Percentiles rank a stretch among this genome's conserved stretches.
phyloP scores from a whole-genome alignment of 2,329 filamentous ascomycete genomes.

The Phialocephala subalpina region DNA sequence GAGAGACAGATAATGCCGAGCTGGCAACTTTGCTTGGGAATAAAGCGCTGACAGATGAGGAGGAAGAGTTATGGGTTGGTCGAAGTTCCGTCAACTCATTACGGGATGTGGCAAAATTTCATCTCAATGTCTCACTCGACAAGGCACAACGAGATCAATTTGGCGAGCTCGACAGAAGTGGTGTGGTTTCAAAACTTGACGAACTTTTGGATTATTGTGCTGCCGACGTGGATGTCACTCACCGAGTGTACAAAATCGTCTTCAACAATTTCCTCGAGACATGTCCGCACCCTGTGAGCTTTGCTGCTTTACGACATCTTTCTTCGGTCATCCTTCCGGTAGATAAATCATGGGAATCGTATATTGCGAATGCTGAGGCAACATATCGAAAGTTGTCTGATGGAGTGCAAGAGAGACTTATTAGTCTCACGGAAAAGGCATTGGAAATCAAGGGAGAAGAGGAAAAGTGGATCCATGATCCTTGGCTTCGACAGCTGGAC shows the following conservation, averaged over 20 bases:
- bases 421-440: constrained; percentile 79
- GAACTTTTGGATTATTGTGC: constrained; percentile 93
- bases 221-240: constrained; percentile 90
- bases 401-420: constrained; percentile 79
- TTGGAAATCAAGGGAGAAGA: constrained; percentile 75
- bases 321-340: constrained; percentile 93
- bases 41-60: constrained; percentile 75
- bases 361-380: constrained; percentile 83
- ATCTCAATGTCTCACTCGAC: constrained; percentile 90
- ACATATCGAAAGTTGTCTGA: constrained; percentile 81
- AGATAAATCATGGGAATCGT: constrained; percentile 85
- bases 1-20: constrained; percentile 74
- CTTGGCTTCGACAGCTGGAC: constrained; percentile 93
- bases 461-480: constrained; percentile 77
- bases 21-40: constrained; percentile 75
- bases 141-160: constrained; percentile 89
- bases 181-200: constrained; percentile 76
- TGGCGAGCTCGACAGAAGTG: constrained; percentile 77
- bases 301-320: constrained; percentile 91
- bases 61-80: constrained; percentile 95
- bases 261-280: constrained; percentile 89
- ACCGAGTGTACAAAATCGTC: constrained; percentile 92
- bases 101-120: constrained; percentile 94
- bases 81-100: constrained; percentile 95
- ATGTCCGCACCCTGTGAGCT: constrained; percentile 97